Base-by-base conservation (phyloP, 2,329 filamentous ascomycete species). In the Verticillium dahliae region DNA sequence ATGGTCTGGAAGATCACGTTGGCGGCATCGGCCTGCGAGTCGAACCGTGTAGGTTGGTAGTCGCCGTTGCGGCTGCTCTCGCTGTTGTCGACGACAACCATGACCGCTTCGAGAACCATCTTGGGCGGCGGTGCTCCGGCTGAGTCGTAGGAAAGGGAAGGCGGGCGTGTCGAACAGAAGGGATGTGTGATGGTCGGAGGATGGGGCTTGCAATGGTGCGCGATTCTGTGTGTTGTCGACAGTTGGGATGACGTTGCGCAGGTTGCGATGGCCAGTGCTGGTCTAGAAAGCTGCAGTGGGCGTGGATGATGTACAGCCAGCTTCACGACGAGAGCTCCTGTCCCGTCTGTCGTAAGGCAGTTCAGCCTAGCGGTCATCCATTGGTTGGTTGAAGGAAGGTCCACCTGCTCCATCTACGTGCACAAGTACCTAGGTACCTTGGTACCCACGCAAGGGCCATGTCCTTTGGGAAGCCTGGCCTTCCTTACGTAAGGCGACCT, bases 21-120 rank as follows among this genome's bases (percentile, higher is more conserved):
- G 71, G 96, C 92, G 61, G 94, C 93, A 77, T 99, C 95, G 69
- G 91, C 85, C 83, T 99, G 95, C 69, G 95, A 92, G 79, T 97
- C 92, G 84, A 93, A 99, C 77, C 95, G 88, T 68, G 93, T 96
- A 62, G 95, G 94, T 73, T 91, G 90, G 76, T 83, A 85, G 76
- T 99, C 95, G 74, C 96, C 95, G 79, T 99, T 99, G 75, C 95
- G 88, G 82, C 92, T 96, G 81, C 90, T 93, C 82, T 99, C 95
- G 82, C 93, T 97, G 84, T 98, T 99, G 85, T 99, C 95, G 72
- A 98, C 92, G 84, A 98, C 89, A 77, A 99, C 91, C 93, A 99
- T 98, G 66, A 96, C 96, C 81, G 95, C 96, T 88, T 99, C 95
- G 78, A 99, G 89, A 79, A 89, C 91, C 95, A 99, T 99, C 73